Base-by-base conservation (phyloP, 2,329 filamentous ascomycete species). In the Penicillium sp. region DNA sequence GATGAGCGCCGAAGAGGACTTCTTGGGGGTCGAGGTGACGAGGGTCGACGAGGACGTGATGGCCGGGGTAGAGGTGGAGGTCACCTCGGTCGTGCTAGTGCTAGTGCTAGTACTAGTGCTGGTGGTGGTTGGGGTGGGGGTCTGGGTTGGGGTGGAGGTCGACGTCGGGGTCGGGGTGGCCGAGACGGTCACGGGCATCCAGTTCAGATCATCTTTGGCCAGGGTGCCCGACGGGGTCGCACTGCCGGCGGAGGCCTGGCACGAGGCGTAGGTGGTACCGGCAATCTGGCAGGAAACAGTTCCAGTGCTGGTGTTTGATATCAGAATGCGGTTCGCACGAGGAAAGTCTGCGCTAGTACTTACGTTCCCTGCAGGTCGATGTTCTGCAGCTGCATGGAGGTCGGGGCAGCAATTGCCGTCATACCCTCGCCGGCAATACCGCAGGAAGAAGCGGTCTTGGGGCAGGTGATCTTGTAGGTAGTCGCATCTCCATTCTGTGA, bases 221-320 rank as follows among this genome's bases (percentile, higher is more conserved):
- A 67, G 56, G 13, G 65, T 67, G n/a, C 55, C 46, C 6, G 53
- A 51, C 29, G 63, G 63, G 6, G 56, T 60, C 19, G 54, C 62
- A 19, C 55, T 62, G 52, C 67, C 66, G 10, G 62, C 57, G 7
- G 45, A 54, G 6, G 55, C 55, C 21, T 57, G 50, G 63, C 70
- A 72, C 19, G 66, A 68, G 57, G 67, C 57, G 42, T 57, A 68
- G 46, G 70, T 71, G 35, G 67, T 67, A 49, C 65, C 61, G 21
- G 57, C 59, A 59, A 67, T 42, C 8, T 62, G 57, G 68, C 70
- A 72, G 47, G 64, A 65, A 46, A 67, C 47, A n/a, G 61, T 55
- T 40, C 62, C 63, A 42, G 54, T 56, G 50, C 59, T 64, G 27
- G 35, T 31, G 9, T 40, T 45, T 23, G 33, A 40, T 38, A 48